Conservation (phyloP, 305 asterid species). For the Caryopteris hybrid region DNA sequence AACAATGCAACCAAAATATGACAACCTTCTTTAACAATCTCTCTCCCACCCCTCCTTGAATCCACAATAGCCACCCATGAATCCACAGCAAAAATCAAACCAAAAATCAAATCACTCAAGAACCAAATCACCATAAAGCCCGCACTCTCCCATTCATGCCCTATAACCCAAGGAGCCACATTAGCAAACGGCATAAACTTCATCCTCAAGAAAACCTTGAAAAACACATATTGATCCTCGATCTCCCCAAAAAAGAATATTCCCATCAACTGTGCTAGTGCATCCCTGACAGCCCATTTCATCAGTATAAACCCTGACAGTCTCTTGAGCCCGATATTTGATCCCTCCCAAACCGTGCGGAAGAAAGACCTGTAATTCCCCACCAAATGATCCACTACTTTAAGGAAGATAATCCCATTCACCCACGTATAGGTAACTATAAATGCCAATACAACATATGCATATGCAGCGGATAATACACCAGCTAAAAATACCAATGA, state of each 20-base stretch:
- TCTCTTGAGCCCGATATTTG: constrained; percentile 67
- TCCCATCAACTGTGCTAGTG: constrained; percentile 75
- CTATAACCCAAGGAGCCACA: constrained; percentile 72
- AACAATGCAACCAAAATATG: constrained; percentile 54
- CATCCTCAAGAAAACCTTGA: constrained; percentile 83
- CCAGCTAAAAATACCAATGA: constrained; percentile 58
- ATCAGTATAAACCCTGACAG: constrained; percentile 72
- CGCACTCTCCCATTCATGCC: constrained; percentile 75
- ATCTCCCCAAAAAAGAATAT: constrained; percentile 78
- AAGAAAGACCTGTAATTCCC: constrained; percentile 50
- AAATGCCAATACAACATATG: constrained; percentile 65
- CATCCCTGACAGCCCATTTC: constrained; percentile 96
- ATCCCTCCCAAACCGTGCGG: constrained; percentile 72
- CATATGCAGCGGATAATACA: constrained; percentile 59
- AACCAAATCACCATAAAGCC: constrained; percentile 63
- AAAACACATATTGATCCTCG: constrained; percentile 74
- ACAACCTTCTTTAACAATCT: constrained; percentile 81
- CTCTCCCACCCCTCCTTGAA: constrained; percentile 81
- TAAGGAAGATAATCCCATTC: constrained; percentile 64
- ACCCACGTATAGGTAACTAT: constrained; percentile 75
- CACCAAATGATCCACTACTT: constrained; percentile 66
- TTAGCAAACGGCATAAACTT: constrained; percentile 88
- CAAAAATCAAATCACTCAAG: constrained; percentile 62
- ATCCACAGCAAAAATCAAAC: constrained; percentile 68
- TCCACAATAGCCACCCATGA: constrained; percentile 87